Conservation (phyloP, 1,284 basidiomycete genomes). For the Sanghuangporus baumii region DNA sequence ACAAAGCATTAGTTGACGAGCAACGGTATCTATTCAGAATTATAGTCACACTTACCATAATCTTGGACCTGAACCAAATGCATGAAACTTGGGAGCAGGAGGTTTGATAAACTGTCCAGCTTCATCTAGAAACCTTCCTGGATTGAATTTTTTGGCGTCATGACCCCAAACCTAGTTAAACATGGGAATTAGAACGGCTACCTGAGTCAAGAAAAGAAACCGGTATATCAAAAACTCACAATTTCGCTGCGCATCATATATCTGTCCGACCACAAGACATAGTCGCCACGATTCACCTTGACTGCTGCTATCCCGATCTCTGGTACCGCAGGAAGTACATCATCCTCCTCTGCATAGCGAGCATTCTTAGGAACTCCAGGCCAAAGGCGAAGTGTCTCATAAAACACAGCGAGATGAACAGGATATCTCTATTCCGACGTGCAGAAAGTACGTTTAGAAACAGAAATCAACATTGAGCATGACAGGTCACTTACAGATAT, state of each 20-base stretch:
- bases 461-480: not conserved
- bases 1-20: not conserved
- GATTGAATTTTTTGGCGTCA: constrained; percentile 20
- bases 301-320: constrained; percentile 17
- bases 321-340: constrained; percentile 23
- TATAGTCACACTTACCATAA: constrained; percentile 19
- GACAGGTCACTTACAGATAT: not conserved
- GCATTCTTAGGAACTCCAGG: constrained; percentile 27
- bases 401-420: constrained; percentile 24
- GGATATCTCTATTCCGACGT: constrained; percentile 19
- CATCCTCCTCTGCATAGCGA: constrained; percentile 22
- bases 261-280: constrained; percentile 26
- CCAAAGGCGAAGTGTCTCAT: constrained; percentile 26
- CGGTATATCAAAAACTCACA: constrained; percentile 21
- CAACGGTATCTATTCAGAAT: no score
- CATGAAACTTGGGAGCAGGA: constrained; percentile 20
- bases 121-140: constrained; percentile 20
- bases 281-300: constrained; percentile 23
- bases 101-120: constrained; percentile 23
- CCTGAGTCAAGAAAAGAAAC: constrained; percentile 3
- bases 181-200: not conserved
- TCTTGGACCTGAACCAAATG: constrained; percentile 23
- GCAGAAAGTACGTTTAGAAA: not conserved
- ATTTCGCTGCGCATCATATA: constrained; percentile 22
- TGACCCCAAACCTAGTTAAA: not conserved